Base-by-base conservation (phyloP, 2,329 filamentous ascomycete species). In the Akanthomyces uredinophilus region DNA sequence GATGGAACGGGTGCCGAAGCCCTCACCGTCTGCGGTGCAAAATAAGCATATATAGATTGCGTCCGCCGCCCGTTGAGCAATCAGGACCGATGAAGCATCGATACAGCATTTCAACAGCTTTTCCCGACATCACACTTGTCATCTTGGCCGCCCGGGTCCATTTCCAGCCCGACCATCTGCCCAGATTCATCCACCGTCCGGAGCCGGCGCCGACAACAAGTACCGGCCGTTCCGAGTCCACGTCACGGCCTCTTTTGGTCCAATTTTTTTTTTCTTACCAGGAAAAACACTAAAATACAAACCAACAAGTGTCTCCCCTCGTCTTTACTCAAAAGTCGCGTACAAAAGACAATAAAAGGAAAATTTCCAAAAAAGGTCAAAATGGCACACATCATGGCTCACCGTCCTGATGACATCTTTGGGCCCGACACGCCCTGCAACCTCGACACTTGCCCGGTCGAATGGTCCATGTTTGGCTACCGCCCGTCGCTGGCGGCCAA, bases 401-500 rank as follows among this genome's bases (percentile, higher is more conserved):
- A 7, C 11, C 56, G 32, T 18, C 24, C 47, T 1, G 2, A 44
- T 37, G 27, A 46, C 39, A 13, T 49, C 14, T 83, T 82, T 59
- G 81, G 82, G 22, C 70, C 77, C 32, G 64, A 76, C 16, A 70
- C 74, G 58, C 81, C 76, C 64, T 84, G 81, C 70, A 79, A 75
- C 18, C 74, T 83, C 35, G 77, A 78, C 13, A 67, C 73, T 46
- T 84, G 82, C 68, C 75, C 77, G 4, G 66, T 80, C 44, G 74
- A 80, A 60, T 75, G 69, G 69, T 81, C 76, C 68, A 74, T 83
- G 66, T 83, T 86, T 70, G 68, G 75, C 58, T 88, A 87, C 71
- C 75, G 78, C 37, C 80, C 87, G 32, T 76, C 76, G 32, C 71
- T 87, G 2, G 71, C 73, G 11, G 82, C 82, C 63, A 88, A 88